Conservation (phyloP, 2,329 filamentous ascomycete genomes). For the Penicillium vulpinum region DNA sequence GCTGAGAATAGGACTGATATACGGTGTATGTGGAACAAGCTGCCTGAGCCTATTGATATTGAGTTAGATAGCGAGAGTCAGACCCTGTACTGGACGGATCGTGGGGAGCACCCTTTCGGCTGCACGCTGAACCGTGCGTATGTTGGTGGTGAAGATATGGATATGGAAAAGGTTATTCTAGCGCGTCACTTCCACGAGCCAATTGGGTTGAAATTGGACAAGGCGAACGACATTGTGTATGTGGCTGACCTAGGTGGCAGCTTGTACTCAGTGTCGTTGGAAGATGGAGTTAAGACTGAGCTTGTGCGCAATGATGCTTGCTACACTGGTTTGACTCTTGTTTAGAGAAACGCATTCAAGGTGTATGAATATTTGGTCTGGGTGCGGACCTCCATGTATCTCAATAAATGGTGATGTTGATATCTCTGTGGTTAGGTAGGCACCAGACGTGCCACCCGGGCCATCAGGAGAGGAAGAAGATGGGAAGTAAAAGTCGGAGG, state of each 20-base stretch:
- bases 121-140: constrained; percentile 53
- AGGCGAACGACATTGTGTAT: constrained; percentile 21
- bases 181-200: constrained; percentile 45
- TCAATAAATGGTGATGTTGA: neutral
- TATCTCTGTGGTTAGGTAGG: no score
- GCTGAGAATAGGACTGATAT: constrained; percentile 45
- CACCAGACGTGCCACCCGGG: neutral
- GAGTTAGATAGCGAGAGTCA: constrained; percentile 51
- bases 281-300: constrained; percentile 21
- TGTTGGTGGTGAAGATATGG: constrained; percentile 10
- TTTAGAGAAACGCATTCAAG: neutral
- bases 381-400: neutral
- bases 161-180: constrained; percentile 23
- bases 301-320: constrained; percentile 20
- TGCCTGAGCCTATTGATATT: constrained; percentile 61
- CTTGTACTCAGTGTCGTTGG: constrained; percentile 23
- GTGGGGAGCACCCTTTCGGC: constrained; percentile 58
- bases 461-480: neutral
- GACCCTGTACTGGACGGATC: constrained; percentile 61
- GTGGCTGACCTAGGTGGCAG: constrained; percentile 28
- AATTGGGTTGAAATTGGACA: constrained; percentile 27
- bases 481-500: neutral
- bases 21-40: constrained; percentile 42
- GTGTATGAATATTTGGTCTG: neutral
- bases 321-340: constrained; percentile 22